Evolutionary conservation across 805 yeast genomes (phyloP).

Genomic region (Saccharomyces jurei): DNA sequence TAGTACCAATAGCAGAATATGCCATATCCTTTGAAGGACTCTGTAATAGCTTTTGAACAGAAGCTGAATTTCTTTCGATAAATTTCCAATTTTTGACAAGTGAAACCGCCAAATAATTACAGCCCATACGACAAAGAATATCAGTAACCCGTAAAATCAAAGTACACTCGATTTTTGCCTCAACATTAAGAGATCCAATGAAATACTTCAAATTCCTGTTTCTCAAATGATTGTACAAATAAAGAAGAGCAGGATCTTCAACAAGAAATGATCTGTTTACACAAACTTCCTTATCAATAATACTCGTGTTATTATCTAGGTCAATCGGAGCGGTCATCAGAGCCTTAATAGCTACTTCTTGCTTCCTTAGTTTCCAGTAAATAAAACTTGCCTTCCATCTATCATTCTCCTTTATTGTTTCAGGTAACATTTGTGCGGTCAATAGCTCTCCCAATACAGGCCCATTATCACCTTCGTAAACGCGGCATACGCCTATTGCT

Average conservation of each 20-base stretch:
- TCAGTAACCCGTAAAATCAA: slow-evolving; percentile 55
- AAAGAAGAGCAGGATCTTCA: slow-evolving; percentile 76
- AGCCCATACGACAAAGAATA: slow-evolving; percentile 82
- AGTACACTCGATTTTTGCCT: slow-evolving; percentile 45
- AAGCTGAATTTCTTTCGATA: slow-evolving; percentile 14
- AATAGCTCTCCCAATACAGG: slow-evolving; percentile 44
- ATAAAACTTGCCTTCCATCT: slow-evolving; percentile 80
- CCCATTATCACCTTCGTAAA: slow-evolving; percentile 58
- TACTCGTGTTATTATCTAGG: slow-evolving; percentile 24
- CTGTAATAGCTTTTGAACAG: slow-evolving; percentile 1
- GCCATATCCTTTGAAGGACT: neutral
- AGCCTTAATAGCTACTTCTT: slow-evolving; percentile 50
- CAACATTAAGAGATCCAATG: slow-evolving; percentile 38
- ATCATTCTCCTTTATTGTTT: slow-evolving; percentile 54
- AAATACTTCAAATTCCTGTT: slow-evolving; percentile 42
- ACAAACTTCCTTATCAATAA: slow-evolving; percentile 28
- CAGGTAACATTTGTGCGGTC: slow-evolving; percentile 43
- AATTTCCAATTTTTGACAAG: slow-evolving; percentile 66
- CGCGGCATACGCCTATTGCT: slow-evolving; percentile 75
- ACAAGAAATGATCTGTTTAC: slow-evolving; percentile 41
- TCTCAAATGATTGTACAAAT: slow-evolving; percentile 57
- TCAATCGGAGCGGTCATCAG: slow-evolving; percentile 49
- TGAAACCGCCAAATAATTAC: slow-evolving; percentile 66
- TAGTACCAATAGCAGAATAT: slow-evolving; percentile 6
- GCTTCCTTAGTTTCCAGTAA: slow-evolving; percentile 54